phyloP scores from a whole-genome alignment of 495 filamentous ascomycete genomes.

The Bryoglossum gracile region DNA sequence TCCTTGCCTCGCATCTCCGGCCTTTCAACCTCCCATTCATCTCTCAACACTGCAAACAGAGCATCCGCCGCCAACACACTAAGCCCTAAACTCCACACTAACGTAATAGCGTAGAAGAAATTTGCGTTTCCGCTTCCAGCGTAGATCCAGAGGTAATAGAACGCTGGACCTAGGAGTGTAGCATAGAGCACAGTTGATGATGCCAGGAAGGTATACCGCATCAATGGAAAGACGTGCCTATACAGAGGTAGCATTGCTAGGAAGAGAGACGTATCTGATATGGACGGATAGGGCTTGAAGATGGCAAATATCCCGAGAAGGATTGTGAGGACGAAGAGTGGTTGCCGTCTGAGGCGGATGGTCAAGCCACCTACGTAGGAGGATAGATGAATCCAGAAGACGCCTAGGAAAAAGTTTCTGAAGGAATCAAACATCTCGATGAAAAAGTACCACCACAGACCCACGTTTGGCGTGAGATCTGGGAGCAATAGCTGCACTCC shows the following conservation, averaged over 20 bases:
- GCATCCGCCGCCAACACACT: slow-evolving; percentile 73
- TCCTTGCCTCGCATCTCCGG: slow-evolving; percentile 85
- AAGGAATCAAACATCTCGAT: slow-evolving; percentile 99
- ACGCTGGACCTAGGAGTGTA: slow-evolving; percentile 82
- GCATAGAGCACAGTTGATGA: slow-evolving; percentile 77
- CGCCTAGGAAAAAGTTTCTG: slow-evolving; percentile 90
- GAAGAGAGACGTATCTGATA: slow-evolving; percentile 78
- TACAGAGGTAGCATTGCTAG: slow-evolving; percentile 81
- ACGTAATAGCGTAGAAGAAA: slow-evolving; percentile 98
- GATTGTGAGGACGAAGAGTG: slow-evolving; percentile 73
- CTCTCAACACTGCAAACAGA: slow-evolving; percentile 78
- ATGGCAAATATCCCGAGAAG: slow-evolving; percentile 82
- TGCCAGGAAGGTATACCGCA: slow-evolving; percentile 89
- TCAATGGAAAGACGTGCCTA: slow-evolving; percentile 86
- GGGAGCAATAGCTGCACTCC: slow-evolving; percentile 85
- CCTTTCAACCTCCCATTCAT: slow-evolving; percentile 90
- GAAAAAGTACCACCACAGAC: slow-evolving; percentile 99
- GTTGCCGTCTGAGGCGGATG: slow-evolving; percentile 72
- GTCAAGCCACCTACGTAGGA: slow-evolving; percentile 81
- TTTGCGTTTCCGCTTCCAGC: slow-evolving; percentile 97
- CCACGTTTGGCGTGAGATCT: slow-evolving; percentile 90
- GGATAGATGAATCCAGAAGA: slow-evolving; percentile 93
- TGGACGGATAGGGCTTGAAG: slow-evolving; percentile 94
- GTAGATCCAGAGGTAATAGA: slow-evolving; percentile 98
- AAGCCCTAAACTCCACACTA: slow-evolving; percentile 89